Conservation (phyloP, 129 eudicot species). For the Erigeron canadensis region DNA sequence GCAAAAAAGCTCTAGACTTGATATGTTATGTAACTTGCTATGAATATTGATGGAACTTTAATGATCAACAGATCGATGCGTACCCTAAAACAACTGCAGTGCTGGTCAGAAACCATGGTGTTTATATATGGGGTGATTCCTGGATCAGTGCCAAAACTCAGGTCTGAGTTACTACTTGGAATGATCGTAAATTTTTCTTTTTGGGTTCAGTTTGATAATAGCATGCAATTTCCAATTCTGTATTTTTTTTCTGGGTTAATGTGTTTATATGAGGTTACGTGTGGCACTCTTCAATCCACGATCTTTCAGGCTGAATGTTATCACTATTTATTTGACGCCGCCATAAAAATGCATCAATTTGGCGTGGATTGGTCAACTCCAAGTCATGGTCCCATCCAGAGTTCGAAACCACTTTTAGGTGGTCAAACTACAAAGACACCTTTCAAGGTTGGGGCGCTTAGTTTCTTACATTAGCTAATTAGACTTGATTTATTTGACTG, state of each 20-base stretch:
- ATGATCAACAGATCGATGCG: constrained; percentile 69
- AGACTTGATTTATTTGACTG: constrained; percentile 31
- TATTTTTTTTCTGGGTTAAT: background rate
- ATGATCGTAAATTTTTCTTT: background rate
- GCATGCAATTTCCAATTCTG: background rate
- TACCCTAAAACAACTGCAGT: constrained; percentile 98
- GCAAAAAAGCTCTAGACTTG: constrained; percentile 15
- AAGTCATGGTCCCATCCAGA: constrained; percentile 73
- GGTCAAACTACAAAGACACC: constrained; percentile 31
- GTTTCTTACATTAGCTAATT: constrained; percentile 12
- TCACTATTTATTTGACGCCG: constrained; percentile 97
- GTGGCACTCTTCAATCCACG: constrained; percentile 10
- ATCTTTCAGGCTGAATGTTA: constrained; percentile 90
- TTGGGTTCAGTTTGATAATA: background rate
- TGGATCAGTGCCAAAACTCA: constrained; percentile 99
- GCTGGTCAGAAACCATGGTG: constrained; percentile 94
- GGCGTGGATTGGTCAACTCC: constrained; percentile 97
- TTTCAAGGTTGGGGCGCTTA: constrained; percentile 42
- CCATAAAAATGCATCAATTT: constrained; percentile 89
- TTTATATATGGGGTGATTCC: constrained; percentile 94
- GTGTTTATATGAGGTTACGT: background rate
- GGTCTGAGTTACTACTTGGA: constrained; percentile 36
- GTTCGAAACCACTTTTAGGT: constrained; percentile 33
- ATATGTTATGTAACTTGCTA: background rate
- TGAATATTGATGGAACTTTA: constrained; percentile 2